Base-by-base conservation (phyloP, 1,284 basidiomycete species). In the Apiotrichum veenhuisii region DNA sequence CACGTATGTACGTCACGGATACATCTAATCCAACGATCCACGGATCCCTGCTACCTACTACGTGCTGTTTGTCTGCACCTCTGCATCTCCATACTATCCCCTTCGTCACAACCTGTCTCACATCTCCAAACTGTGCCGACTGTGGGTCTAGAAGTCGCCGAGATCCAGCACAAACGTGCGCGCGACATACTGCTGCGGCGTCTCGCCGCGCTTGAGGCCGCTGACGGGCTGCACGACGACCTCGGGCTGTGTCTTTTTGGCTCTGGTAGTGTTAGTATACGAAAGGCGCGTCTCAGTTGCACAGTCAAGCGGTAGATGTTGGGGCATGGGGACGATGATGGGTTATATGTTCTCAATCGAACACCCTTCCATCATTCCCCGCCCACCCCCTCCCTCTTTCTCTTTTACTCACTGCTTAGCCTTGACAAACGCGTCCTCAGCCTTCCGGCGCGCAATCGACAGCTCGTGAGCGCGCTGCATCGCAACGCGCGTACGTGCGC, bases 401-500 rank as follows among this genome's bases (percentile, higher is more conserved):
- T 23, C 4, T 17, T 27, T 5, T 44, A 55, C 67, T 62, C 52
- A 70, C 66, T 60, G 52, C 50, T 62, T 71, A n/a, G 66, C 69
- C 33, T 58, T 66, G 26, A 74, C 63, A 26, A 73, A 67, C 8
- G 71, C 72, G 33, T 72, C 70, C 52, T 75, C 76, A 1, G 66
- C 70, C 72, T 85, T 86, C 51, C 87, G 82, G 60, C 87, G 85
- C 63, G 87, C 85, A 10, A 83, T 77, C 59, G 87, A 84, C 36
- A 80, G 80, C 41, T 85, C 70, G 75, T 94, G 91, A 0, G 89
- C 87, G 62, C 84, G 84, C 49, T 87, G 81, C 59, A 92, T 84
- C 1, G 84, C 82, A 65, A 91, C 90, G 59, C 85, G 68, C 58
- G 94, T 95, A 46, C 86, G 85, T 64, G 82, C 84, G 42, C 89